phyloP scores from a whole-genome alignment of 2,329 filamentous ascomycete species.

The Neonectria magnoliae region DNA sequence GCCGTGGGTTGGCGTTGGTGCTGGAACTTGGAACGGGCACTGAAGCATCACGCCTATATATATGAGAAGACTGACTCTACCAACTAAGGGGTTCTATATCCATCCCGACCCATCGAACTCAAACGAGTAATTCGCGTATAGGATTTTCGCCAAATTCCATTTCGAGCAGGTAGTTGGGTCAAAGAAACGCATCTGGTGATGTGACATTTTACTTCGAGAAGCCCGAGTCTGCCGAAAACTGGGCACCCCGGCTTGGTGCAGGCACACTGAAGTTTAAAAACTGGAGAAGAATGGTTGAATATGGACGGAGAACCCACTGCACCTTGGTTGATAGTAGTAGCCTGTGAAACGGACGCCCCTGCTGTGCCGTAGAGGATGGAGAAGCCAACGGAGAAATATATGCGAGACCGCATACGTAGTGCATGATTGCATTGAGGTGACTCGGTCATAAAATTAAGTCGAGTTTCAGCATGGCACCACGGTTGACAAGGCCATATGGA shows the following conservation, averaged over 20 bases:
- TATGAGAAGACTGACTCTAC: not conserved
- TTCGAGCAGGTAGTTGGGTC: not conserved
- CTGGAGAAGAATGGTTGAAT: not conserved
- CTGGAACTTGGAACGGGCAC: not conserved
- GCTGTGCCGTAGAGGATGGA: not conserved
- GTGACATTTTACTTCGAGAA: not conserved
- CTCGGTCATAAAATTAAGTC: not conserved
- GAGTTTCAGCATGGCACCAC: not conserved
- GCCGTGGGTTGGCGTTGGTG: not conserved
- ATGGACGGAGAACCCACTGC: not conserved
- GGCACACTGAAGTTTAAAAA: slow-evolving; percentile 7
- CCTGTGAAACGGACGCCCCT: not conserved
- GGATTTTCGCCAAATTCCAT: not conserved
- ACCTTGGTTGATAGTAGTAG: not conserved
- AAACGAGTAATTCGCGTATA: not conserved
- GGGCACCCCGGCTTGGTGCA: not conserved
- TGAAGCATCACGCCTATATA: not conserved
- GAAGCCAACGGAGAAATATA: not conserved
- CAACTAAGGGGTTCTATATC: not conserved
- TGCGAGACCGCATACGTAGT: not conserved
- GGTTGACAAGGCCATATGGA: not conserved
- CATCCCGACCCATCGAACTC: not conserved
- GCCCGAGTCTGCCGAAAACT: not conserved
- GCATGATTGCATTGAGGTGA: not conserved
- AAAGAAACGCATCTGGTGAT: not conserved